A percentile compares a stretch with the other conserved stretches of the same genome.
Conservation (phyloP, 768 basidiomycete genomes). For the Tubosaeta sp. region DNA sequence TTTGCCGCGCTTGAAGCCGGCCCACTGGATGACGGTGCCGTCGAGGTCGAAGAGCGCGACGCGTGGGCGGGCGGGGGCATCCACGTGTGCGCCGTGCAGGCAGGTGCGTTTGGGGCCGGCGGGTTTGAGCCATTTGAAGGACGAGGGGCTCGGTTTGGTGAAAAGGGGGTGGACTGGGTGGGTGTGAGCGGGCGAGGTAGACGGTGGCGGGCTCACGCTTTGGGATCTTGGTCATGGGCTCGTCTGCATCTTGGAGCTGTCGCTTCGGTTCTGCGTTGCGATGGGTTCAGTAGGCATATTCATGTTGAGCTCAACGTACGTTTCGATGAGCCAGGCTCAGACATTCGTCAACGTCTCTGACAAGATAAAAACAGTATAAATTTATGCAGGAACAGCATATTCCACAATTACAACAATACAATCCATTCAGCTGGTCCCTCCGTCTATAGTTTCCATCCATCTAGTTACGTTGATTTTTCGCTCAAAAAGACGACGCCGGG, state of each 20-base stretch:
- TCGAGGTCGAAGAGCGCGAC: constrained; percentile 85
- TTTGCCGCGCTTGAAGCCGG: constrained; percentile 30
- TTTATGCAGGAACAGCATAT: constrained; percentile 8
- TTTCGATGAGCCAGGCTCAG: constrained; percentile 13
- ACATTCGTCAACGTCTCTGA: constrained; percentile 3
- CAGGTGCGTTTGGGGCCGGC: constrained; percentile 35
- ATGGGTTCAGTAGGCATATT: neutral
- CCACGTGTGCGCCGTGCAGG: constrained; percentile 32
- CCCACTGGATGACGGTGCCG: constrained; percentile 72
- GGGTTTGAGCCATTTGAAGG: constrained; percentile 33
- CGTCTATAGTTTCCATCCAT: constrained; percentile 13
- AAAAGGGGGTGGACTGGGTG: constrained; percentile 42
- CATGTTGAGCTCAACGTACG: constrained; percentile 10
- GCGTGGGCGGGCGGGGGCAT: constrained; percentile 39
- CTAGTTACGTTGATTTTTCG: constrained; percentile 48
- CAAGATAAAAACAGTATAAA: constrained; percentile 19
- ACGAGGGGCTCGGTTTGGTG: constrained; percentile 20
- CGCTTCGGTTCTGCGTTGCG: constrained; percentile 17
- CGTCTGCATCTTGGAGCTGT: constrained; percentile 13
- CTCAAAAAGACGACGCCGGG: constrained; percentile 92
- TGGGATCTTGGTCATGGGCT: constrained; percentile 21
- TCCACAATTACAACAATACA: constrained; percentile 12
- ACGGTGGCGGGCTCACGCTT: constrained; percentile 20
- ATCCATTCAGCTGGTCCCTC: neutral
- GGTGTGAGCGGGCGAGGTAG: neutral